Percentiles rank a stretch among this genome's conserved stretches.
Conservation (phyloP, 352 stramenopile genomes). For the Phytopythium ostracodes region DNA sequence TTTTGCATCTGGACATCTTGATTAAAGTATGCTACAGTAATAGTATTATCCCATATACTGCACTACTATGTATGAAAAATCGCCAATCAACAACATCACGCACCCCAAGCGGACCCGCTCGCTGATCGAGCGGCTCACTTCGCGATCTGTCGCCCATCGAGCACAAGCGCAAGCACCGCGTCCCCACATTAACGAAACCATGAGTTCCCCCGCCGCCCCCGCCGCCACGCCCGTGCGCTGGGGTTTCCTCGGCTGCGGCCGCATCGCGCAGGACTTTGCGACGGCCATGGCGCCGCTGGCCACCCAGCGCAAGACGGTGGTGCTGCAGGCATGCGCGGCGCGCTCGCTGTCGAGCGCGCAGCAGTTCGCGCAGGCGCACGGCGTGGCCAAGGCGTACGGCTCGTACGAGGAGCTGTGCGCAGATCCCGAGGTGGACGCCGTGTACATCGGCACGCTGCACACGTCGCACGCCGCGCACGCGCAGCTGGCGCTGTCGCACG, state of each 20-base stretch:
- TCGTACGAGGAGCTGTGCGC: constrained; percentile 82
- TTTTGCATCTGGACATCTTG: not conserved
- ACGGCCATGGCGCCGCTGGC: constrained; percentile 31
- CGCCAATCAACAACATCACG: not conserved
- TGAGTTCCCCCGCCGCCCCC: not conserved
- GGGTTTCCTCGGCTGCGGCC: constrained; percentile 67
- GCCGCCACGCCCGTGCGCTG: constrained; percentile 16
- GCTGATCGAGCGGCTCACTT: not conserved
- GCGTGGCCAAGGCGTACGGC: constrained; percentile 59
- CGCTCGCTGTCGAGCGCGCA: constrained; percentile 42
- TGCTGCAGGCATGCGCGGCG: constrained; percentile 45
- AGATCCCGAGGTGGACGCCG: constrained; percentile 83
- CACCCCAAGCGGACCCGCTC: not conserved
- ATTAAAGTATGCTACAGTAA: not conserved
- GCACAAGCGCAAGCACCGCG: not conserved
- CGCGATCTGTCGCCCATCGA: not conserved
- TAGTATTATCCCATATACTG: too few relatives aligned
- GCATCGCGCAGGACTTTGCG: constrained; percentile 59
- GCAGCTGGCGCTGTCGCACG: constrained; percentile 65
- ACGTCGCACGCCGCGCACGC: constrained; percentile 76
- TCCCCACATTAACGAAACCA: not conserved
- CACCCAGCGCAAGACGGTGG: constrained; percentile 8
- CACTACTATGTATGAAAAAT: not conserved
- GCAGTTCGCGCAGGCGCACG: constrained; percentile 35
- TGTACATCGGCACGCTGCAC: constrained; percentile 93